These are phyloP conservation scores for Agrocybe pediades DNA, from an alignment of 768 basidiomycete genomes.

Conservation along the genomic window DNA sequence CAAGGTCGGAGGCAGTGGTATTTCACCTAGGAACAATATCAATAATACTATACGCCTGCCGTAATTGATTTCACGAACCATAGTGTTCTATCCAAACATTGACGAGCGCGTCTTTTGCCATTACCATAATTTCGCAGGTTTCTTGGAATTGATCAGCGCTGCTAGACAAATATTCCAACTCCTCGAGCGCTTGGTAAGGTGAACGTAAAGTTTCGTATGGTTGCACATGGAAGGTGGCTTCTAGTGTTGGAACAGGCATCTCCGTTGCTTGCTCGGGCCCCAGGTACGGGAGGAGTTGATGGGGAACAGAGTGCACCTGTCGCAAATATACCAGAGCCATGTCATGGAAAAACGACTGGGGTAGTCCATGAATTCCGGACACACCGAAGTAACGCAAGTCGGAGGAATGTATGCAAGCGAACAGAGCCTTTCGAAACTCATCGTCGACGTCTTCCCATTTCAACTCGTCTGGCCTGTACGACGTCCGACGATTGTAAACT, in stretches of 20 bases:
- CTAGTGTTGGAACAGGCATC: not conserved
- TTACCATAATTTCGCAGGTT: conserved; percentile 1
- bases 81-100: conserved; percentile 1
- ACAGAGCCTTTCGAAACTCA: conserved; percentile 1
- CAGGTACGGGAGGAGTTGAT: not conserved
- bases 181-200: not conserved
- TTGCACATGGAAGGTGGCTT: not conserved
- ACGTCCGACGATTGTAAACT: not conserved
- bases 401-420: not conserved
- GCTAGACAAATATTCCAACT: not conserved
- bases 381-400: conserved; percentile 1
- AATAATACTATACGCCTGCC: not conserved
- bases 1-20: not conserved
- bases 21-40: not conserved
- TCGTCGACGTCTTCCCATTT: not conserved
- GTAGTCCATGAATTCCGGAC: not conserved
- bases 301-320: conserved; percentile 1
- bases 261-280: not conserved
- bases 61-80: not conserved
- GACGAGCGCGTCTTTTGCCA: not conserved
- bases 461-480: not conserved
- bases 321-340: not conserved
- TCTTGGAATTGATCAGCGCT: conserved; percentile 1
- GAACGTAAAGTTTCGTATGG: not conserved
- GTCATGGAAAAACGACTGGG: not conserved